phyloP scores from a whole-genome alignment of 2,329 filamentous ascomycete genomes.

The Xylogone sp. region DNA sequence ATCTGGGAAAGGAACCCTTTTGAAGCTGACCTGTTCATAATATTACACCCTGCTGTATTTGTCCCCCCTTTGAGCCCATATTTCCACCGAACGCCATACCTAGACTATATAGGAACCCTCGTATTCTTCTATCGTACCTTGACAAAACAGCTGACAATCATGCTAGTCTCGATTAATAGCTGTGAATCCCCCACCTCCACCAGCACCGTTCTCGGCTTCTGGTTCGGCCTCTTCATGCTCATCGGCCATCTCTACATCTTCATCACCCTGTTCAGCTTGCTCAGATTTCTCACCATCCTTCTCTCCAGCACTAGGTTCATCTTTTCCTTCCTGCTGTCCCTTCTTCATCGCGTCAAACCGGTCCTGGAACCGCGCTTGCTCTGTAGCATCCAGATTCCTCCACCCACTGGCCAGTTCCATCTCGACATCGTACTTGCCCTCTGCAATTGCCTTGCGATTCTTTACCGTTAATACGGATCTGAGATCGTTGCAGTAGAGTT shows the following conservation, averaged over 20 bases:
- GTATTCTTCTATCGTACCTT: too few relatives aligned
- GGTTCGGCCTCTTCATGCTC: slow-evolving; percentile 24
- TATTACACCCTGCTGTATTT: not conserved
- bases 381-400: slow-evolving; percentile 16
- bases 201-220: slow-evolving; percentile 3
- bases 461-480: slow-evolving; percentile 17
- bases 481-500: slow-evolving; percentile 24
- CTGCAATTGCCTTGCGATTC: slow-evolving; percentile 19
- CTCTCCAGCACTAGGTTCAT: slow-evolving; percentile 12
- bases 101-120: too few relatives aligned
- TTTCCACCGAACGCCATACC: not conserved
- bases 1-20: not conserved
- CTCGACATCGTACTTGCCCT: slow-evolving; percentile 24
- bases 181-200: slow-evolving; percentile 23
- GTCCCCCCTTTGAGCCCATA: not conserved
- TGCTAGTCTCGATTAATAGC: slow-evolving; percentile 20
- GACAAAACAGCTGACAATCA: too few relatives aligned
- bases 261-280: slow-evolving; percentile 18
- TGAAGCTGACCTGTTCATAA: not conserved
- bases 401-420: slow-evolving; percentile 21
- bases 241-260: slow-evolving; percentile 30
- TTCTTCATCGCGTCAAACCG: slow-evolving; percentile 26
- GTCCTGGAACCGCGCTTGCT: slow-evolving; percentile 15
- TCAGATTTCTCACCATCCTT: slow-evolving; percentile 15
- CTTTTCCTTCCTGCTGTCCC: slow-evolving; percentile 16